phyloP scores from a whole-genome alignment of 352 stramenopile species.

The Pythium scleroteichum region DNA sequence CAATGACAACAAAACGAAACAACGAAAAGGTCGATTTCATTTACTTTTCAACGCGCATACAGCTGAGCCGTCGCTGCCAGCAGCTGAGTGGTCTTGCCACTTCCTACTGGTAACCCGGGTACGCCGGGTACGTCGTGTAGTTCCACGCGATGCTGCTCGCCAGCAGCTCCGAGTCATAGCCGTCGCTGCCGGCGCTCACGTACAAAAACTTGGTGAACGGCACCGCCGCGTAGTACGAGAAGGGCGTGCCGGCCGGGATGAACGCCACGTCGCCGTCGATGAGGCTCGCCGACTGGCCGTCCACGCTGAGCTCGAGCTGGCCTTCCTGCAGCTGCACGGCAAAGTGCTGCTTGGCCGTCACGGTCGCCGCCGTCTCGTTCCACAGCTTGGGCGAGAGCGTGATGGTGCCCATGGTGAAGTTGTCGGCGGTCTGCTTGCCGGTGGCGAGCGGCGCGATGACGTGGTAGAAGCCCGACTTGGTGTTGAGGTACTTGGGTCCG shows the following conservation, averaged over 20 bases:
- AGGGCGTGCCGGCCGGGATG: constrained; percentile 41
- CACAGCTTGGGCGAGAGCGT: constrained; percentile 46
- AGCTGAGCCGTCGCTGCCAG: too few relatives aligned
- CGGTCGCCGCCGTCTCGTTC: constrained; percentile 41
- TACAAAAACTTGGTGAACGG: constrained; percentile 61
- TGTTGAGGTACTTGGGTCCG: constrained; percentile 59
- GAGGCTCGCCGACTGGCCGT: constrained; percentile 36
- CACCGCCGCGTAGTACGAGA: constrained; percentile 51
- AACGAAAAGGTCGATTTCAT: too few relatives aligned
- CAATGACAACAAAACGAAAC: too few relatives aligned
- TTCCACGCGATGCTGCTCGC: constrained; percentile 46
- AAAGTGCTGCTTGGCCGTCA: constrained; percentile 46
- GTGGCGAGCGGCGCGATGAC: constrained; percentile 50
- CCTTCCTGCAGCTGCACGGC: constrained; percentile 55
- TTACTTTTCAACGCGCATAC: too few relatives aligned
- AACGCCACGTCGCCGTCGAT: constrained; percentile 58
- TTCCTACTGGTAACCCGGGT: constrained; percentile 29
- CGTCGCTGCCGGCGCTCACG: constrained; percentile 46
- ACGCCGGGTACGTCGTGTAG: constrained; percentile 46
- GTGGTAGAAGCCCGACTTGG: constrained; percentile 49
- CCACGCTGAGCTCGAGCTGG: constrained; percentile 43
- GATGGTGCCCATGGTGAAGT: constrained; percentile 61
- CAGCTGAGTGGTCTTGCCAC: too few relatives aligned
- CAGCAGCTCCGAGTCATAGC: constrained; percentile 48
- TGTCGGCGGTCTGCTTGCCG: constrained; percentile 43